Conservation (phyloP, 1,284 basidiomycete genomes). For the Sanghuangporus weigelae region DNA sequence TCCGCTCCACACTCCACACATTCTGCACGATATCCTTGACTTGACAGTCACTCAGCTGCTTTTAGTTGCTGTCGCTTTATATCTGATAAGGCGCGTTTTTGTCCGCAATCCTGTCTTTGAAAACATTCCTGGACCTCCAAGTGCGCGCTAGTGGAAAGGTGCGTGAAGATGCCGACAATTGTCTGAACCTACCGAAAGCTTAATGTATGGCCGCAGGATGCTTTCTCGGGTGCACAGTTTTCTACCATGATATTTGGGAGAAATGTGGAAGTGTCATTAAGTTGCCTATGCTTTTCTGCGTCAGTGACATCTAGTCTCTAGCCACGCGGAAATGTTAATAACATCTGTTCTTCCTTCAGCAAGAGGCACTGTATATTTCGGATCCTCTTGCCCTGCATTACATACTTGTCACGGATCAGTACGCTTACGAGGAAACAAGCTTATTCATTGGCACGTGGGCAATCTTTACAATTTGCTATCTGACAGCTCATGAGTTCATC, state of each 20-base stretch:
- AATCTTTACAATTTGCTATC: not conserved
- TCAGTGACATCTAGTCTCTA: constrained; percentile 16
- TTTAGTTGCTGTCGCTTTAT: not conserved
- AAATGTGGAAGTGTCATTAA: constrained; percentile 19
- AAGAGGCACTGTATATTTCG: constrained; percentile 17
- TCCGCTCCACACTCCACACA: not conserved
- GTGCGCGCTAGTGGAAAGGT: constrained; percentile 10
- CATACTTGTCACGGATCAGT: constrained; percentile 30
- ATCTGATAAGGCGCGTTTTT: constrained; percentile 1
- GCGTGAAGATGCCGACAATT: not conserved
- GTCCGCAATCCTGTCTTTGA: constrained; percentile 1
- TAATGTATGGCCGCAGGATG: not conserved
- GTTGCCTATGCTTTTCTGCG: constrained; percentile 18
- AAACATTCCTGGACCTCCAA: constrained; percentile 12
- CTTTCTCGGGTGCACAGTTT: constrained; percentile 3
- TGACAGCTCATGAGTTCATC: constrained; percentile 13
- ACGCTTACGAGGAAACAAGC: constrained; percentile 26
- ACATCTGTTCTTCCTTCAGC: constrained; percentile 5
- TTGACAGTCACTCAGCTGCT: too few species aligned
- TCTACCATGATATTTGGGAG: constrained; percentile 16
- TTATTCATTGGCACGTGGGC: constrained; percentile 11
- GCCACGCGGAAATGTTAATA: not conserved
- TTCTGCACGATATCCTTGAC: too few species aligned
- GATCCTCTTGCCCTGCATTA: constrained; percentile 25
- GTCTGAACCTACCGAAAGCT: constrained; percentile 4